phyloP scores from a whole-genome alignment of 805 yeast species.

The Teunomyces gatunensis region DNA sequence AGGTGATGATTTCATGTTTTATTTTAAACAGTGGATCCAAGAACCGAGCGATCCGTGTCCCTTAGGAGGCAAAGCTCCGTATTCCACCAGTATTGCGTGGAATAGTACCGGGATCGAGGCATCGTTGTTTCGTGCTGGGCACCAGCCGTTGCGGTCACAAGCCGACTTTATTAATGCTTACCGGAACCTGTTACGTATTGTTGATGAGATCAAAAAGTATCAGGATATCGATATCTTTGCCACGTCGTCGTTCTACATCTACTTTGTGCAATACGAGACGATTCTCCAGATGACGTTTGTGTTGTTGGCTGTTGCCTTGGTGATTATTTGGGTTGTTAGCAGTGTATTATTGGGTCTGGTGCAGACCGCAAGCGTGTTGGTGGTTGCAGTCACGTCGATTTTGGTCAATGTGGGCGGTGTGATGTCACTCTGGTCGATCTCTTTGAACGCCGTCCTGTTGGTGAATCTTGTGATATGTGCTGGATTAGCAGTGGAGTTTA shows the following conservation, averaged over 20 bases:
- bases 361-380: slow-evolving; percentile 54
- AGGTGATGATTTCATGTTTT: slow-evolving; percentile 63
- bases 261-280: slow-evolving; percentile 81
- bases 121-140: slow-evolving; percentile 77
- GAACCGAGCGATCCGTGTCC: slow-evolving; percentile 90
- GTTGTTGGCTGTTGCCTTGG: slow-evolving; percentile 52
- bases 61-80: slow-evolving; percentile 93
- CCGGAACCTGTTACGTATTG: slow-evolving; percentile 65
- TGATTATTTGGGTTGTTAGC: slow-evolving; percentile 51
- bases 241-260: slow-evolving; percentile 89
- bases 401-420: slow-evolving; percentile 74
- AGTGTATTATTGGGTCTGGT: slow-evolving; percentile 64
- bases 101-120: slow-evolving; percentile 46
- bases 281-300: slow-evolving; percentile 58
- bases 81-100: slow-evolving; percentile 55
- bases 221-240: slow-evolving; percentile 65
- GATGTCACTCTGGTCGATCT: slow-evolving; percentile 70
- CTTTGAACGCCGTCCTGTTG: slow-evolving; percentile 83
- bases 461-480: slow-evolving; percentile 91
- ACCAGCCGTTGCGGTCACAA: slow-evolving; percentile 77
- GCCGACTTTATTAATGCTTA: slow-evolving; percentile 80
- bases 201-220: slow-evolving; percentile 48
- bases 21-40: slow-evolving; percentile 77
- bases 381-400: slow-evolving; percentile 59
- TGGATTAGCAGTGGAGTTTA: slow-evolving; percentile 92